These are phyloP conservation scores for Chytriomyces sp. DNA, from an alignment of 192 early-diverging fungal genomes.

Conservation along the genomic window DNA sequence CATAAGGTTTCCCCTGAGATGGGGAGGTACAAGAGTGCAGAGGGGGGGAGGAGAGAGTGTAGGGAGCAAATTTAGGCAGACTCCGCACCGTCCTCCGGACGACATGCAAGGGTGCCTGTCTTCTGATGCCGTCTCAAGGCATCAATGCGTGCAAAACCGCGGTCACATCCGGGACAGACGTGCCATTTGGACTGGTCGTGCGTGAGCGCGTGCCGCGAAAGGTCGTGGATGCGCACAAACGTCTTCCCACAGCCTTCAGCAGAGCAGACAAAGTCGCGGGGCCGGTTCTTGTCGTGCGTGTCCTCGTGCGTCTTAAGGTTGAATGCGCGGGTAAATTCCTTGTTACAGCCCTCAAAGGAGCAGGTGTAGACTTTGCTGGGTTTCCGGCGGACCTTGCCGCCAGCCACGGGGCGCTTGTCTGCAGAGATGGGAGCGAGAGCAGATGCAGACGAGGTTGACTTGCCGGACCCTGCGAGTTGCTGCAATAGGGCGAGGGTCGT, in stretches of 20 bases:
- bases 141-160: slow-evolving; percentile 34
- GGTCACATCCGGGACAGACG: slow-evolving; percentile 22
- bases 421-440: not conserved
- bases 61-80: not conserved
- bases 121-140: slow-evolving; percentile 23
- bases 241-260: slow-evolving; percentile 55
- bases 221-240: slow-evolving; percentile 80
- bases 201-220: slow-evolving; percentile 53
- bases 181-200: slow-evolving; percentile 26
- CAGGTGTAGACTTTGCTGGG: slow-evolving; percentile 43
- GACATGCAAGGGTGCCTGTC: not conserved
- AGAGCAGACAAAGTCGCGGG: slow-evolving; percentile 58
- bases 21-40: too few species aligned
- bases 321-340: slow-evolving; percentile 64
- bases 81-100: not conserved
- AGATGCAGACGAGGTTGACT: not conserved
- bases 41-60: not conserved
- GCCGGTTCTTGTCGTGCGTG: slow-evolving; percentile 58
- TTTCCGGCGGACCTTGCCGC: not conserved
- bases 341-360: slow-evolving; percentile 58
- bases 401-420: not conserved
- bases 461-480: not conserved
- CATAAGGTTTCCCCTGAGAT: too few species aligned
- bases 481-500: not conserved
- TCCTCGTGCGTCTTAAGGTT: slow-evolving; percentile 69